These are phyloP conservation scores for Moesziomyces antarcticus DNA, from an alignment of 1,284 basidiomycete species.

Conservation along the genomic window DNA sequence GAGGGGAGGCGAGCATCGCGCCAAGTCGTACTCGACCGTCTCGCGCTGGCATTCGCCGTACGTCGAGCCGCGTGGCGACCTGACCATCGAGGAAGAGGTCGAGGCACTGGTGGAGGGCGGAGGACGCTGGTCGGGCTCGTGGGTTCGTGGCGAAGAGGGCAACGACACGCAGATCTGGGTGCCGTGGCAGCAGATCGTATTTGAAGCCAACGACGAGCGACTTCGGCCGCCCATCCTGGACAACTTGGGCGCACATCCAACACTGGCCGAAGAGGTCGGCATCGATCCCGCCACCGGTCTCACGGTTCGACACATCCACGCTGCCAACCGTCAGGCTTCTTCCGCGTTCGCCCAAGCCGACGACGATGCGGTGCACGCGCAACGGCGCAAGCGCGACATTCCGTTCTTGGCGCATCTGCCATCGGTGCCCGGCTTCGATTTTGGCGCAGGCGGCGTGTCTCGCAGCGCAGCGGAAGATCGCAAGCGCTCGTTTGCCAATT, in stretches of 20 bases:
- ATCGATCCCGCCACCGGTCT: slow-evolving; percentile 49
- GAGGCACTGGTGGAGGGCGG: slow-evolving; percentile 92
- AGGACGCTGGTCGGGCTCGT: slow-evolving; percentile 72
- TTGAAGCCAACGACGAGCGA: slow-evolving; percentile 61
- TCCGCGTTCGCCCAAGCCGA: slow-evolving; percentile 13
- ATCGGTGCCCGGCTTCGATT: slow-evolving; percentile 54
- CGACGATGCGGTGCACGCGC: slow-evolving; percentile 5
- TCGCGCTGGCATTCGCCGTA: slow-evolving; percentile 86
- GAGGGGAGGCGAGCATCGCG: slow-evolving; percentile 68
- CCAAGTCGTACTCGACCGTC: slow-evolving; percentile 84
- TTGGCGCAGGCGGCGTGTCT: slow-evolving; percentile 44
- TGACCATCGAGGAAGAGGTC: slow-evolving; percentile 79
- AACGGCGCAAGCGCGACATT: slow-evolving; percentile 27
- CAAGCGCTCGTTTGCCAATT: slow-evolving; percentile 33
- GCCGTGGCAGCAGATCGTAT: slow-evolving; percentile 65
- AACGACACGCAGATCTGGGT: slow-evolving; percentile 51
- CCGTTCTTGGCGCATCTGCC: slow-evolving; percentile 69
- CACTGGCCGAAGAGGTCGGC: slow-evolving; percentile 44
- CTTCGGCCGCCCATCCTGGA: slow-evolving; percentile 31
- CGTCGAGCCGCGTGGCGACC: slow-evolving; percentile 75
- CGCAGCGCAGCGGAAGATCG: slow-evolving; percentile 35
- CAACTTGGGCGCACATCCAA: slow-evolving; percentile 13
- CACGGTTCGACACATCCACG: slow-evolving; percentile 67
- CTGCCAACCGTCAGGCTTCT: slow-evolving; percentile 21
- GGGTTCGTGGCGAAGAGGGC: slow-evolving; percentile 56